phyloP scores from a whole-genome alignment of 306 rosid species.

The Gynostemma pentaphyllum region DNA sequence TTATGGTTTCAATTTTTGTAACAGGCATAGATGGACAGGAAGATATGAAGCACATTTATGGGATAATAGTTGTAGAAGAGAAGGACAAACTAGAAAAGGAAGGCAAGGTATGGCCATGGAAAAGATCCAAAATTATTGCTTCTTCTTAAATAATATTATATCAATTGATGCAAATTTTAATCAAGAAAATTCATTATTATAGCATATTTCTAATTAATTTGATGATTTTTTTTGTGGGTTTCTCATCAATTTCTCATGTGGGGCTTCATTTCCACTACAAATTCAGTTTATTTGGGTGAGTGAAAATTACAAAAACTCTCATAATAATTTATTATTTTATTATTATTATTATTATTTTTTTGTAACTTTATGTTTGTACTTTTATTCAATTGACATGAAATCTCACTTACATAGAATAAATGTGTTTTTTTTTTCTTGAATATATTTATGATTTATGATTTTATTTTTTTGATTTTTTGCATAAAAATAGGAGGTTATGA shows the following conservation, averaged over 20 bases:
- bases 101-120: slow-evolving; percentile 53
- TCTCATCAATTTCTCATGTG: background rate
- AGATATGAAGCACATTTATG: slow-evolving; percentile 94
- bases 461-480: background rate
- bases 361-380: background rate
- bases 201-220: background rate
- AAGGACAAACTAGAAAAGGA: slow-evolving; percentile 95
- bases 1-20: background rate
- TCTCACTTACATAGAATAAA: background rate
- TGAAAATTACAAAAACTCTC: slow-evolving; percentile 11
- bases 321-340: background rate
- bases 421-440: too few species aligned
- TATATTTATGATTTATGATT: background rate
- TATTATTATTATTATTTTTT: background rate
- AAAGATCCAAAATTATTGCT: background rate
- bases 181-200: background rate
- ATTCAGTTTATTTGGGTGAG: slow-evolving; percentile 84
- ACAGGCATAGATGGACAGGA: slow-evolving; percentile 92
- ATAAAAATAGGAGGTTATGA: slow-evolving; percentile 67
- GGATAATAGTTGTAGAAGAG: slow-evolving; percentile 96
- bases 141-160: background rate
- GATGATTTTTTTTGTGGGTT: background rate
- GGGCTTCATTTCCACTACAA: slow-evolving; percentile 23
- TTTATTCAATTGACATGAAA: background rate
- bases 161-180: background rate